These are phyloP conservation scores for Dendrobium catenatum DNA, from an alignment of 106 monocot species.

Conservation along the genomic window DNA sequence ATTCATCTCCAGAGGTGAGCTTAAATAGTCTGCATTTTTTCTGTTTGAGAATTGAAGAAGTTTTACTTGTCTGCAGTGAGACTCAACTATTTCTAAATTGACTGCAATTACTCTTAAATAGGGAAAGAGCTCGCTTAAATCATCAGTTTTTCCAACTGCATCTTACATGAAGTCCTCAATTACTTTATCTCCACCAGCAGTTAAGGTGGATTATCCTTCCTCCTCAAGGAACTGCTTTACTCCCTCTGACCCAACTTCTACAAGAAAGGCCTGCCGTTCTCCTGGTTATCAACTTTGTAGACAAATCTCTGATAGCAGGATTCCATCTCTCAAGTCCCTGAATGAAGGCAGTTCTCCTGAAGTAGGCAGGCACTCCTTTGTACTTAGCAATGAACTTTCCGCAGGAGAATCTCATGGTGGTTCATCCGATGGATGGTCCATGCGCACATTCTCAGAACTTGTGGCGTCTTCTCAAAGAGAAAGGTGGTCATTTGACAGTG, in stretches of 20 bases:
- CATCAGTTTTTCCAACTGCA: constrained; percentile 16
- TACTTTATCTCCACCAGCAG: constrained; percentile 18
- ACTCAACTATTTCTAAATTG: background rate
- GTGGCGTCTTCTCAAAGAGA: constrained; percentile 69
- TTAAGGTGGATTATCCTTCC: constrained; percentile 26
- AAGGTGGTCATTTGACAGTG: constrained; percentile 55
- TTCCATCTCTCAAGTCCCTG: constrained; percentile 44
- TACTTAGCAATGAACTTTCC: constrained; percentile 46
- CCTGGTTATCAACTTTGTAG: constrained; percentile 38
- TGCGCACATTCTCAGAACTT: constrained; percentile 75
- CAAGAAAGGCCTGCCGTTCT: constrained; percentile 32
- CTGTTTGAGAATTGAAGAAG: background rate
- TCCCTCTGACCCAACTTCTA: constrained; percentile 24
- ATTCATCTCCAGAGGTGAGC: constrained; percentile 49
- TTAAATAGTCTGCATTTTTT: background rate
- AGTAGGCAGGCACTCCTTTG: constrained; percentile 22
- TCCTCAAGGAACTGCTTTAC: constrained; percentile 27
- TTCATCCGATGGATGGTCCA: constrained; percentile 85
- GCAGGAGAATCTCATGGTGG: constrained; percentile 48
- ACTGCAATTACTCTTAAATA: constrained; percentile 10
- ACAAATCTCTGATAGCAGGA: constrained; percentile 46
- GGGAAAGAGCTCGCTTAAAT: constrained; percentile 37
- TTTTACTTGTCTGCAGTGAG: background rate
- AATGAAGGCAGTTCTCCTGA: constrained; percentile 44
- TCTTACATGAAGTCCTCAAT: constrained; percentile 22